Evolutionary conservation across 164 flowering plant genomes (phyloP).

Genomic region (Tinospora cordifolia): DNA sequence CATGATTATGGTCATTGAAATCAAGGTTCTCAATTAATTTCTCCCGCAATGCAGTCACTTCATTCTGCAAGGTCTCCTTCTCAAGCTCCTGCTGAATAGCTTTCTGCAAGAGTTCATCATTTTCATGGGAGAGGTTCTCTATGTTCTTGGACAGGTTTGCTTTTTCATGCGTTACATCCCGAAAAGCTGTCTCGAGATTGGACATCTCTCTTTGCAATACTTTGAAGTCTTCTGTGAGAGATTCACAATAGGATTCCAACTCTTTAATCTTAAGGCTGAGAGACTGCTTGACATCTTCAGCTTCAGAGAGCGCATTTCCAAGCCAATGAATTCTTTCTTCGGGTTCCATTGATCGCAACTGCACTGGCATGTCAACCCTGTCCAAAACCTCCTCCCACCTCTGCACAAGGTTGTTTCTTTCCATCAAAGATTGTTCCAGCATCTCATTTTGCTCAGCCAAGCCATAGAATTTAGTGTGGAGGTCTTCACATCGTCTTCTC

Average conservation of each 20-base stretch:
- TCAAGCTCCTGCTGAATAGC: constrained; percentile 35
- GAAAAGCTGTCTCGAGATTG: constrained; percentile 43
- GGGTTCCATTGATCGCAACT: constrained; percentile 68
- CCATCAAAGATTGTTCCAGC: constrained; percentile 95
- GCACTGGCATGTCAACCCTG: constrained; percentile 61
- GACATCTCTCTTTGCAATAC: constrained; percentile 39
- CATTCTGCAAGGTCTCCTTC: constrained; percentile 36
- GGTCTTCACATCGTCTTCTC: constrained; percentile 72
- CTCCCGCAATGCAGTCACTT: constrained; percentile 41
- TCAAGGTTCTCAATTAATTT: constrained; percentile 34
- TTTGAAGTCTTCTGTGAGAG: constrained; percentile 50
- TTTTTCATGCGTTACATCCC: constrained; percentile 38
- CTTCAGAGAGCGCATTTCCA: constrained; percentile 60
- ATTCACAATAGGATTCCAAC: constrained; percentile 49
- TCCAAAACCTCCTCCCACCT: constrained; percentile 85
- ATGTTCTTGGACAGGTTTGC: constrained; percentile 43
- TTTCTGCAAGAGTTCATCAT: constrained; percentile 35
- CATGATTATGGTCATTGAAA: constrained; percentile 27
- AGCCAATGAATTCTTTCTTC: constrained; percentile 83
- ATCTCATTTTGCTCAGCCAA: constrained; percentile 98
- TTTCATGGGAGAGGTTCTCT: constrained; percentile 36
- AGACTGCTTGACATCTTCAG: constrained; percentile 40
- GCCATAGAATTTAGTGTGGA: constrained; percentile 70
- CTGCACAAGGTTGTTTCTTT: constrained; percentile 78
- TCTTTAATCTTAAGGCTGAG: constrained; percentile 52